Conservation (phyloP, 2,329 filamentous ascomycete species). For the Paecilomyces formosus region DNA sequence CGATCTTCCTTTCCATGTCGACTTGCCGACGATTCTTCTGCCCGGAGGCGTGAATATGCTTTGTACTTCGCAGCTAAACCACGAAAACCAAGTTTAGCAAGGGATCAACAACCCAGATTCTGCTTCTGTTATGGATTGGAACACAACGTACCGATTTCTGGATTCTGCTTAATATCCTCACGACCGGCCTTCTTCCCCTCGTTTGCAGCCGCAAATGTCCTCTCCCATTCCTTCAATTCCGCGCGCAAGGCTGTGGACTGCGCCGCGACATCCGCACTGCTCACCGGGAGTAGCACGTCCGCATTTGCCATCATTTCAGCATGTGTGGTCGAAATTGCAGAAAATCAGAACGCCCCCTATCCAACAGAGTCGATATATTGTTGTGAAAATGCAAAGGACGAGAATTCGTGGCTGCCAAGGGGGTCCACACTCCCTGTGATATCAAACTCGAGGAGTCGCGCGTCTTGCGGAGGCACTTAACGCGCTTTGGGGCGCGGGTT, state of each 20-base stretch:
- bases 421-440: neutral
- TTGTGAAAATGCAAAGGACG: neutral
- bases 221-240: slow-evolving; percentile 43
- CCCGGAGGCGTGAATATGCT: slow-evolving; percentile 36
- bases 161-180: slow-evolving; percentile 41
- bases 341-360: neutral
- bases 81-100: neutral
- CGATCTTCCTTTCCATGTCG: slow-evolving; percentile 11
- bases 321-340: neutral
- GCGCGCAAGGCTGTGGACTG: slow-evolving; percentile 29
- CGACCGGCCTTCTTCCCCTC: slow-evolving; percentile 37
- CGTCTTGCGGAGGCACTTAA: neutral
- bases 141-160: slow-evolving; percentile 30
- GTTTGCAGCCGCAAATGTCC: slow-evolving; percentile 35
- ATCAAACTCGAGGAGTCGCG: neutral
- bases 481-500: neutral
- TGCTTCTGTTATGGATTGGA: neutral
- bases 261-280: slow-evolving; percentile 15
- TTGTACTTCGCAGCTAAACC: slow-evolving; percentile 41
- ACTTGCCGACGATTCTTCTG: slow-evolving; percentile 19
- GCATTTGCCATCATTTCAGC: slow-evolving; percentile 20
- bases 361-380: neutral
- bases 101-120: neutral
- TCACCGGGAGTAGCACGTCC: slow-evolving; percentile 5
- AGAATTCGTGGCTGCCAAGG: neutral